Evolutionary conservation across 1,284 basidiomycete species (phyloP).

Genomic region (Ceratobasidium sp.): DNA sequence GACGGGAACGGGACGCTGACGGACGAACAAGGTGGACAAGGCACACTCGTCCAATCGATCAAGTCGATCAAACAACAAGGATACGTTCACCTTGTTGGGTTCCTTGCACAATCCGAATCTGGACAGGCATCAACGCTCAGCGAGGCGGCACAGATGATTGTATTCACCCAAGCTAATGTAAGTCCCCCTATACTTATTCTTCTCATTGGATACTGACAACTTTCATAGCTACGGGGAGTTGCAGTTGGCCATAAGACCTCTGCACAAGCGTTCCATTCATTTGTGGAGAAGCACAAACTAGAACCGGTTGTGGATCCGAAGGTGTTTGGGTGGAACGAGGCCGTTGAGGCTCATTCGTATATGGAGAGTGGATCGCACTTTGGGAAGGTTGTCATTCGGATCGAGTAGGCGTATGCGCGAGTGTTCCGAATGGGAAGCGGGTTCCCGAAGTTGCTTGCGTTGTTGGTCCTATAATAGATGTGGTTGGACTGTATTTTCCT

Average conservation of each 20-base stretch:
- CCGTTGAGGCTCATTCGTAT: slow-evolving; percentile 8
- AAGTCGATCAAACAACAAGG: slow-evolving; percentile 9
- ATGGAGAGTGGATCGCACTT: slow-evolving; percentile 13
- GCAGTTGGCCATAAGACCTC: background rate
- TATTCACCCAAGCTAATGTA: background rate
- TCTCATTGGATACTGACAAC: background rate
- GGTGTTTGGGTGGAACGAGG: slow-evolving; percentile 15
- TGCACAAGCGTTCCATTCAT: background rate
- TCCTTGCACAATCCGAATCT: background rate
- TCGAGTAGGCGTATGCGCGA: too few relatives aligned
- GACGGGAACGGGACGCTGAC: background rate
- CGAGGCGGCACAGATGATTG: background rate
- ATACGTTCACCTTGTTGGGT: background rate
- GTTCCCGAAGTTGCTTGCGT: too few relatives aligned
- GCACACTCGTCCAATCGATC: slow-evolving; percentile 8
- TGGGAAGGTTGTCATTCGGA: slow-evolving; percentile 20
- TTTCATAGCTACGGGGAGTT: background rate
- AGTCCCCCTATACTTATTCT: background rate
- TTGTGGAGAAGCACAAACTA: slow-evolving; percentile 16
- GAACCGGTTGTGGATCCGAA: slow-evolving; percentile 1
- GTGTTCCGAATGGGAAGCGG: too few relatives aligned
- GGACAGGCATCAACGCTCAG: background rate
- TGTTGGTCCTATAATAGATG: too few relatives aligned
- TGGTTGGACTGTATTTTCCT: too few relatives aligned
- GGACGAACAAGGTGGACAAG: slow-evolving; percentile 6